These are phyloP conservation scores for Ballota nigra DNA, from an alignment of 257 asterid genomes.

Conservation along the genomic window DNA sequence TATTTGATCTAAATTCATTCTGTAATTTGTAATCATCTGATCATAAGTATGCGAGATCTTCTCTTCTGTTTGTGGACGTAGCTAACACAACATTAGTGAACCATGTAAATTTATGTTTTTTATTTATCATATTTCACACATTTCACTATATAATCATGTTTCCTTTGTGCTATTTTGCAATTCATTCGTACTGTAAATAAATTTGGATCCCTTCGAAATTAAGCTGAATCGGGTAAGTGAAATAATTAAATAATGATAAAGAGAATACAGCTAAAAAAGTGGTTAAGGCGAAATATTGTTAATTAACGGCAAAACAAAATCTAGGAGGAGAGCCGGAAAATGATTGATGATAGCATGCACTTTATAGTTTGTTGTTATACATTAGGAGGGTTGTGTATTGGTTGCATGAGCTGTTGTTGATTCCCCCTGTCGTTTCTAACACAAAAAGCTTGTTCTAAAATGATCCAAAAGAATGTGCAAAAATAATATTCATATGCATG, in stretches of 20 bases:
- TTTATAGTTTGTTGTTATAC: background rate
- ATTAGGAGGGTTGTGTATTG: background rate
- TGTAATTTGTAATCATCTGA: no score
- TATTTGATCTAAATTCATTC: no score
- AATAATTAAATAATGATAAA: background rate
- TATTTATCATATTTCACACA: no score
- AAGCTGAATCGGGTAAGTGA: background rate
- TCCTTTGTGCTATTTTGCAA: no score
- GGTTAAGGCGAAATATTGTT: background rate
- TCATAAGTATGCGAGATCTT: no score
- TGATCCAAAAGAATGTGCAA: background rate
- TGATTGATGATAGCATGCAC: background rate
- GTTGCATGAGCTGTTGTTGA: constrained; percentile 29
- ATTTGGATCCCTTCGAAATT: no score
- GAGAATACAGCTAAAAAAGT: background rate
- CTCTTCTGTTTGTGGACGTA: no score
- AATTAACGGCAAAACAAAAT: background rate
- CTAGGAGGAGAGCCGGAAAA: constrained; percentile 4
- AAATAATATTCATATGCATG: background rate
- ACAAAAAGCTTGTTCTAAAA: background rate
- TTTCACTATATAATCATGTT: no score
- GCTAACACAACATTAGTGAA: no score
- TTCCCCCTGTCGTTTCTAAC: constrained; percentile 21
- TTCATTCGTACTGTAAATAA: background rate
- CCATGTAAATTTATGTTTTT: no score